phyloP scores from a whole-genome alignment of 2,329 filamentous ascomycete species.

The Dothistroma pini region DNA sequence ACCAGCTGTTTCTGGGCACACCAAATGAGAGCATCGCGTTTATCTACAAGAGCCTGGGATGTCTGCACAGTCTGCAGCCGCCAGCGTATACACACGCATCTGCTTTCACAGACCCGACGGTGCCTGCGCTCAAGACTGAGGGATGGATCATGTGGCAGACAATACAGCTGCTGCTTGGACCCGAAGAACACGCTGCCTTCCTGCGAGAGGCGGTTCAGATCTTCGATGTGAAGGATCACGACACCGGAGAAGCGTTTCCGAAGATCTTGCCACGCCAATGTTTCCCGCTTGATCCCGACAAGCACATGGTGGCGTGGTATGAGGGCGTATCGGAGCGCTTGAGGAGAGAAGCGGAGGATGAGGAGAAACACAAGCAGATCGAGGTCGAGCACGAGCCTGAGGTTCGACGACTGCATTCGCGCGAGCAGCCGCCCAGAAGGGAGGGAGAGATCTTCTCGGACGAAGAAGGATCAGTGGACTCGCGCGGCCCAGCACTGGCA shows the following conservation, averaged over 20 bases:
- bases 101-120: conserved; percentile 67
- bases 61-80: conserved; percentile 75
- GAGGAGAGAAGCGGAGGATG: conserved; percentile 56
- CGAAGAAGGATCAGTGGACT: conserved; percentile 41
- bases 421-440: conserved; percentile 17
- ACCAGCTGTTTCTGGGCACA: conserved; percentile 70
- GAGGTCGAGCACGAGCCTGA: conserved; percentile 28
- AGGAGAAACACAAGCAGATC: conserved; percentile 30
- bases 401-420: conserved; percentile 22
- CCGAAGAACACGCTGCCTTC: conserved; percentile 81
- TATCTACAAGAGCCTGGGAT: conserved; percentile 88
- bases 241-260: conserved; percentile 56
- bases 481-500: conserved; percentile 42
- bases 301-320: conserved; percentile 84
- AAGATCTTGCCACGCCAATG: conserved; percentile 62
- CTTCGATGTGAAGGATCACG: conserved; percentile 72
- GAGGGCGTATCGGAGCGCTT: conserved; percentile 69
- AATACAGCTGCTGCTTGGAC: conserved; percentile 81
- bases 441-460: conserved; percentile 27
- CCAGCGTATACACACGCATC: conserved; percentile 50
- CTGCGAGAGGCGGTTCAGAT: conserved; percentile 74
- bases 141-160: conserved; percentile 95
- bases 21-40: conserved; percentile 74
- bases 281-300: conserved; percentile 70
- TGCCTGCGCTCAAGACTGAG: conserved; percentile 76